Evolutionary conservation across 1,284 basidiomycete genomes (phyloP).

Genomic region (Ustilago tritici): DNA sequence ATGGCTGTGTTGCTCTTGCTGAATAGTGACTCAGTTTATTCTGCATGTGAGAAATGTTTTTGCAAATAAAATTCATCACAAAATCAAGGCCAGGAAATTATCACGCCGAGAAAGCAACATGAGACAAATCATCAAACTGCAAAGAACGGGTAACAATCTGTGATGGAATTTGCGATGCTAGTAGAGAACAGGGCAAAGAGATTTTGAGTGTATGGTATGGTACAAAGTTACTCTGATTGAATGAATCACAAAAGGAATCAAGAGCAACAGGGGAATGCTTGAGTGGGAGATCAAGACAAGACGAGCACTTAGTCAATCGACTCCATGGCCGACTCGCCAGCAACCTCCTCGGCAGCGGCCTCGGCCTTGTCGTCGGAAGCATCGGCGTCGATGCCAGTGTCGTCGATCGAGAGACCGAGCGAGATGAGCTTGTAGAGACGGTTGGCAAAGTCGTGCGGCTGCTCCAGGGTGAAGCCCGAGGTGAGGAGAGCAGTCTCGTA

Average conservation of each 20-base stretch:
- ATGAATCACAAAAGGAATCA: conserved; percentile 1
- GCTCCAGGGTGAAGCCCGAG: conserved; percentile 86
- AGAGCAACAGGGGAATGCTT: conserved; percentile 9
- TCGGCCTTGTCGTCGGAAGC: conserved; percentile 48
- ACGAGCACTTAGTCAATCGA: conserved; percentile 63
- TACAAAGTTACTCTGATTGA: conserved; percentile 15
- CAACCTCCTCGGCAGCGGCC: conserved; percentile 55
- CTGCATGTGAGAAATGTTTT: not conserved
- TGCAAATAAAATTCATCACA: not conserved
- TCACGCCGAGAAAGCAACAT: not conserved
- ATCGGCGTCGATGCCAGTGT: conserved; percentile 50
- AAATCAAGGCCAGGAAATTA: not conserved
- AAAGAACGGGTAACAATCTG: conserved; percentile 12
- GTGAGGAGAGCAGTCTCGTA: conserved; percentile 92
- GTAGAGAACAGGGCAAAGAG: conserved; percentile 1
- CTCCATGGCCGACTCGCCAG: conserved; percentile 69
- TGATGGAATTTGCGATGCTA: conserved; percentile 12
- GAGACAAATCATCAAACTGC: not conserved
- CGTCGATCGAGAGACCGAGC: conserved; percentile 74
- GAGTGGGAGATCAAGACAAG: not conserved
- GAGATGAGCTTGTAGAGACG: conserved; percentile 98
- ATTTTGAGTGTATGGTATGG: conserved; percentile 20
- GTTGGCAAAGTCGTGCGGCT: conserved; percentile 93
- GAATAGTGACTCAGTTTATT: conserved; percentile 3
- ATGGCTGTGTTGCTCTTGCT: conserved; percentile 16